phyloP scores from a whole-genome alignment of 2,329 filamentous ascomycete genomes.

The Penicillium sp. region DNA sequence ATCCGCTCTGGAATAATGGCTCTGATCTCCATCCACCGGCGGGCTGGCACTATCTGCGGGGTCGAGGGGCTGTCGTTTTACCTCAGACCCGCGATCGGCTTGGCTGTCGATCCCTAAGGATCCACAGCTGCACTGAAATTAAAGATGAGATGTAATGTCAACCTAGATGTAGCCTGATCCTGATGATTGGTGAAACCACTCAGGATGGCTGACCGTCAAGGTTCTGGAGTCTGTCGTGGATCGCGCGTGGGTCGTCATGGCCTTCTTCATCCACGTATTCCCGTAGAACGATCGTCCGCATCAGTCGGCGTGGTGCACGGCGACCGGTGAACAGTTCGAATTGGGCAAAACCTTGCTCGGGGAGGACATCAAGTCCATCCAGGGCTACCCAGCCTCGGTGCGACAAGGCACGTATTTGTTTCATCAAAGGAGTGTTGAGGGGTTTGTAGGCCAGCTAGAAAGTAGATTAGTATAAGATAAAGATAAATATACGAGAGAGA shows the following conservation, averaged over 20 bases:
- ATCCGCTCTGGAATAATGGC: background rate
- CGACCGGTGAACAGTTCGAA: slow-evolving; percentile 43
- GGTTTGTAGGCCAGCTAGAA: slow-evolving; percentile 42
- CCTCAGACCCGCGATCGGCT: slow-evolving; percentile 1
- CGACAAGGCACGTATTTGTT: slow-evolving; percentile 37
- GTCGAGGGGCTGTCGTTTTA: background rate
- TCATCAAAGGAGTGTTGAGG: slow-evolving; percentile 38
- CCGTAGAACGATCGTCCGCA: slow-evolving; percentile 38
- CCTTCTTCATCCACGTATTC: slow-evolving; percentile 38
- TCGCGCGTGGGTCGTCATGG: slow-evolving; percentile 31
- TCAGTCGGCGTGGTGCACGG: slow-evolving; percentile 39
- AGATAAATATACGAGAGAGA: background rate
- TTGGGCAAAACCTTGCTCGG: slow-evolving; percentile 43
- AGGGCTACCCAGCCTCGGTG: slow-evolving; percentile 42
- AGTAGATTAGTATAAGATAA: background rate
- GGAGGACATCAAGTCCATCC: slow-evolving; percentile 42
- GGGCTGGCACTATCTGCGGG: background rate
- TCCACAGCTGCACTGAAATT: background rate
- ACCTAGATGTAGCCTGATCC: background rate
- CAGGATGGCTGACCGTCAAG: slow-evolving; percentile 35
- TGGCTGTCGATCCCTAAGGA: slow-evolving; percentile 1
- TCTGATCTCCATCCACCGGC: background rate
- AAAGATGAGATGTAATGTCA: background rate
- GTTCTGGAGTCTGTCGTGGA: slow-evolving; percentile 31
- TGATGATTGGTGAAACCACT: slow-evolving; percentile 2